These are phyloP conservation scores for Penicillium ucsense DNA, from an alignment of 495 filamentous ascomycete species.

Conservation along the genomic window DNA sequence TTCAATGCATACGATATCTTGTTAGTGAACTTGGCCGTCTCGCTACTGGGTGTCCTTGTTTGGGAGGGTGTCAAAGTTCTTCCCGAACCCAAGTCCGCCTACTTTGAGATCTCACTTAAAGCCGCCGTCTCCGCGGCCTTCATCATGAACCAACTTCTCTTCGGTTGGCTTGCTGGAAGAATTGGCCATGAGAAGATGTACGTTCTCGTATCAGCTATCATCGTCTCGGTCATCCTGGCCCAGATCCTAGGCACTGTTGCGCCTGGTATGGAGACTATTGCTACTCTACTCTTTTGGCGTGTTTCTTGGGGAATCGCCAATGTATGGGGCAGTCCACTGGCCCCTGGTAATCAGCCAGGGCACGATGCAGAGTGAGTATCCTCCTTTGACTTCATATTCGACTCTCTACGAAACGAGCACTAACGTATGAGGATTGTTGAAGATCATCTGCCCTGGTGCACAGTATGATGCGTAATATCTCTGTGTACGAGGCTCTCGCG, in stretches of 20 bases:
- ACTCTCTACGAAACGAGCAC: too few relatives aligned
- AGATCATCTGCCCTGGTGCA: too few relatives aligned
- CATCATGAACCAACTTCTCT: slow-evolving; percentile 74
- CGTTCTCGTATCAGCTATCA: slow-evolving; percentile 77
- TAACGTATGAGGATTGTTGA: too few relatives aligned
- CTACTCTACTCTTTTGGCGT: slow-evolving; percentile 82
- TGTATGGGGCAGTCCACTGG: slow-evolving; percentile 80
- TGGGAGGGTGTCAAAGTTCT: slow-evolving; percentile 43
- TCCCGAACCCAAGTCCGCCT: slow-evolving; percentile 47
- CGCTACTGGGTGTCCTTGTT: slow-evolving; percentile 66
- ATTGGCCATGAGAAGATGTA: slow-evolving; percentile 81
- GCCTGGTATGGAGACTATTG: slow-evolving; percentile 59
- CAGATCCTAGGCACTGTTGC: slow-evolving; percentile 62
- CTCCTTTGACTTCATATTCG: neutral
- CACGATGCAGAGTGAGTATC: slow-evolving; percentile 73
- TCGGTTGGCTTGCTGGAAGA: slow-evolving; percentile 71
- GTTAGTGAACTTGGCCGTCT: slow-evolving; percentile 61
- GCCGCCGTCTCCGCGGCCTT: slow-evolving; percentile 80
- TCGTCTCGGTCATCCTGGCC: slow-evolving; percentile 75
- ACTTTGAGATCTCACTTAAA: slow-evolving; percentile 76
- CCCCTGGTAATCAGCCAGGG: slow-evolving; percentile 24
- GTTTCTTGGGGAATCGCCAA: slow-evolving; percentile 78
- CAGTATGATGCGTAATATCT: too few relatives aligned
- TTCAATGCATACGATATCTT: slow-evolving; percentile 75
- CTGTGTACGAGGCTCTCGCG: too few relatives aligned